Percentiles rank a stretch among this genome's conserved stretches.
Conservation (phyloP, 176 grass and related monocot species). For the Panicum miliaceum region DNA sequence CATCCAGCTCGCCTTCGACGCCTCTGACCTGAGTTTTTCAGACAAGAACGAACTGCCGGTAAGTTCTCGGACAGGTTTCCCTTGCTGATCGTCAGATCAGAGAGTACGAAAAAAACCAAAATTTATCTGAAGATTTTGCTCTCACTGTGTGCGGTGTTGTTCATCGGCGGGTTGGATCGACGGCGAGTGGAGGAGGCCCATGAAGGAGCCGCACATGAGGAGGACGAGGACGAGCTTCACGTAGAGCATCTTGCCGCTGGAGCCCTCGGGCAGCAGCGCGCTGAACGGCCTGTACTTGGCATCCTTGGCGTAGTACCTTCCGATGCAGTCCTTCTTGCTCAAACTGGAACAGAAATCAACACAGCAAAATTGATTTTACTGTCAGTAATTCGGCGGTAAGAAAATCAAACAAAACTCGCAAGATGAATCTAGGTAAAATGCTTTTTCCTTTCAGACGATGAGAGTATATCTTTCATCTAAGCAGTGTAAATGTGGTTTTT, state of each 20-base stretch:
- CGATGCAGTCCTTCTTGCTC: conserved; percentile 44
- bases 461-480: background rate
- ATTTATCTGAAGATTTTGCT: background rate
- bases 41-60: too few species aligned
- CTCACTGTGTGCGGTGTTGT: conserved; percentile 35
- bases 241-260: conserved; percentile 48
- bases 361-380: background rate
- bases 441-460: background rate
- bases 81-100: too few species aligned
- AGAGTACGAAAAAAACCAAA: too few species aligned
- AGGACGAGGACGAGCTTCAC: conserved; percentile 58
- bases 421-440: background rate
- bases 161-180: conserved; percentile 40
- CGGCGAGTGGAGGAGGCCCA: conserved; percentile 59
- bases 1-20: conserved; percentile 8
- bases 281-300: conserved; percentile 44
- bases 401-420: background rate
- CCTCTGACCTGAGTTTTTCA: conserved; percentile 34
- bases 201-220: conserved; percentile 64
- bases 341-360: conserved; percentile 32
- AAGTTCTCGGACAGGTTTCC: too few species aligned
- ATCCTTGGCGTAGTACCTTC: conserved; percentile 47
- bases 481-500: background rate
- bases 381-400: background rate
- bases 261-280: conserved; percentile 38